These are phyloP conservation scores for Phragmites australis DNA, from an alignment of 176 grass and related monocot genomes.

Conservation along the genomic window DNA sequence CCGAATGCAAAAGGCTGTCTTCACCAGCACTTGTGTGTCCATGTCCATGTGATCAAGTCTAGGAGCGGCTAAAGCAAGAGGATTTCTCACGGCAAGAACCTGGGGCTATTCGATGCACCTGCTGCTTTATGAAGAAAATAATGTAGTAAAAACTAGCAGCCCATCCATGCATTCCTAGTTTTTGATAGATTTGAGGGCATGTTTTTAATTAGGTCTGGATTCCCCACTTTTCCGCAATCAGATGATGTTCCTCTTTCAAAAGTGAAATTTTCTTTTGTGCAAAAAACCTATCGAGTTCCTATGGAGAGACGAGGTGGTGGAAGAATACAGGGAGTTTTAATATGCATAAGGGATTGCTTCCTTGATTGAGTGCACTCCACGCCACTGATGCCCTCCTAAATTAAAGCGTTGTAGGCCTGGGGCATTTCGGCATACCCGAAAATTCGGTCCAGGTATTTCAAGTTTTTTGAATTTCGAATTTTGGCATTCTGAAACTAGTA, in stretches of 20 bases:
- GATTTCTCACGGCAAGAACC: slow-evolving; percentile 15
- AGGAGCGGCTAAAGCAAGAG: neutral
- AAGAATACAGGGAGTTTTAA: no score
- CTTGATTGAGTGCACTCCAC: neutral
- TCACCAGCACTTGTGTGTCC: neutral
- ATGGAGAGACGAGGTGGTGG: neutral
- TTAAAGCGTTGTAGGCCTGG: no score
- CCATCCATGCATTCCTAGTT: neutral
- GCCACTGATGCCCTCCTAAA: no score
- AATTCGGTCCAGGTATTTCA: no score
- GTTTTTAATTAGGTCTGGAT: neutral
- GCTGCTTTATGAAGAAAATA: neutral
- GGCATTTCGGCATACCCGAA: no score
- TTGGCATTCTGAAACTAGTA: no score
- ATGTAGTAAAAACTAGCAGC: neutral
- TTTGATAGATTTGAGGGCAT: neutral
- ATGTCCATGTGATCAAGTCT: neutral
- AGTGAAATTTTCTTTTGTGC: neutral
- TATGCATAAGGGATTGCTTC: neutral
- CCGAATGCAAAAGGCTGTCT: neutral
- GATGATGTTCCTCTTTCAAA: neutral
- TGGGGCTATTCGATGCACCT: neutral
- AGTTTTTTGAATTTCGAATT: no score
- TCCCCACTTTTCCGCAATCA: neutral
- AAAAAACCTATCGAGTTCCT: neutral